Evolutionary conservation across 2,329 filamentous ascomycete species (phyloP), one percentile per base, ranked within the genome.

Genomic region (Ophiobolus disseminans): DNA sequence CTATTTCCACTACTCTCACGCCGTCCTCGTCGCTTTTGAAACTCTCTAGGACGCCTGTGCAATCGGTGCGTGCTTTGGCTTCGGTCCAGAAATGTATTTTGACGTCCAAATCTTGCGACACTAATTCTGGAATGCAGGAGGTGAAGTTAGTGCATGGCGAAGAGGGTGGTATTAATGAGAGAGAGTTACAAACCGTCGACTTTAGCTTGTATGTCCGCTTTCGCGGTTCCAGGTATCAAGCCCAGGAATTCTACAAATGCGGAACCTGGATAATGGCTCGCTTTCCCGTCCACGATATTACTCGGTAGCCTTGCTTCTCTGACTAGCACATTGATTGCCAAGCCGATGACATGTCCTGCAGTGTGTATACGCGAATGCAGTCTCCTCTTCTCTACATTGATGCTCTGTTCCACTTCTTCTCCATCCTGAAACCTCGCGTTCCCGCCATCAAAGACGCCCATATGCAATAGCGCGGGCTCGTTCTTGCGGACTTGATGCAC

Each of bases 291-390:
- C 48, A 83, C 80, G 49, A 87, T 84, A 17, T 74, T 75, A 0
- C 39, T 0, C 1, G 62, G 59, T 0, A 69, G 21, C 69, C 20
- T 16, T 68, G 42, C 83, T 67, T 36, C 13, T 16, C 52, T 81
- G 78, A 84, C 70, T 0, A 88, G 77, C 42, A 80, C 75, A 1
- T 83, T 78, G n/a, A 90, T 84, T 0, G 88, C 87, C 0, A 84
- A 73, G 2, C 88, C 87, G 1, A 91, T 79, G 3, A 90, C 82
- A 59, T 91, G 88, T 25, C 88, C 88, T 0, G 86, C 88, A 0
- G 88, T 90, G 70, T 91, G 88, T 0, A 87, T 78, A 1, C 87
- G 81, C 0, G 86, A 89, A 72, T 87, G 84, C 0, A 88, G 75
- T 0, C 78, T 63, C 0, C 88, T 80, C 55, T 84, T 87, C 14